These are phyloP conservation scores for Tuctoria greenei DNA, from an alignment of 176 grass and related monocot species.

Conservation along the genomic window DNA sequence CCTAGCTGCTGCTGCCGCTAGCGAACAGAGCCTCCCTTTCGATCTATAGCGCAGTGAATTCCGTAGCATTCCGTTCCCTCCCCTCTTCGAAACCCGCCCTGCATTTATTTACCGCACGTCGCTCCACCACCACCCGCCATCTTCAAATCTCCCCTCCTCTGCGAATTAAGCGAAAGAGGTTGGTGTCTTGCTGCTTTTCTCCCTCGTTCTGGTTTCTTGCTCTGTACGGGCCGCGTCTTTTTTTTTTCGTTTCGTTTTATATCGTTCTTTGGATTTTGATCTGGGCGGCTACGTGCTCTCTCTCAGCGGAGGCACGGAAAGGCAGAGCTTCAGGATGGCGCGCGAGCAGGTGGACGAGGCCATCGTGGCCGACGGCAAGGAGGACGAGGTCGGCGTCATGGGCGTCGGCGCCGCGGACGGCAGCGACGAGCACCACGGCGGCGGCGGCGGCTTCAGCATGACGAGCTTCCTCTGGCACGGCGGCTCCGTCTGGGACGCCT, in stretches of 20 bases:
- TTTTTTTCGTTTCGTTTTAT: not conserved
- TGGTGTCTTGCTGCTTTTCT: not conserved
- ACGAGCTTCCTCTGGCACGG: conserved; percentile 87
- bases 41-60: conserved; percentile 49
- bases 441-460: conserved; percentile 45
- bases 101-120: conserved; percentile 57
- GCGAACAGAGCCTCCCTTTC: conserved; percentile 6
- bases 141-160: conserved; percentile 23
- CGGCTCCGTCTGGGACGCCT: conserved; percentile 94
- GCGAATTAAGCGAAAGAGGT: conserved; percentile 21
- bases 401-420: conserved; percentile 46
- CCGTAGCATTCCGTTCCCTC: conserved; percentile 24
- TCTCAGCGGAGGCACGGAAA: conserved; percentile 14
- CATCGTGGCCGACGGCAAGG: conserved; percentile 68
- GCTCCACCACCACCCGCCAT: conserved; percentile 21
- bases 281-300: conserved; percentile 20
- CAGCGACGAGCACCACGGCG: conserved; percentile 40
- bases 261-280: conserved; percentile 52
- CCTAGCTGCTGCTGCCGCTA: not conserved
- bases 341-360: conserved; percentile 73
- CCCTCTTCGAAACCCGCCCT: conserved; percentile 13
- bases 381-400: conserved; percentile 69
- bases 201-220: conserved; percentile 3
- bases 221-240: conserved; percentile 11
- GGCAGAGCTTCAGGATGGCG: conserved; percentile 30